Evolutionary conservation across 2,329 filamentous ascomycete species (phyloP), one percentile per base, ranked within the genome.

Genomic region (Raffaelea arxii): DNA sequence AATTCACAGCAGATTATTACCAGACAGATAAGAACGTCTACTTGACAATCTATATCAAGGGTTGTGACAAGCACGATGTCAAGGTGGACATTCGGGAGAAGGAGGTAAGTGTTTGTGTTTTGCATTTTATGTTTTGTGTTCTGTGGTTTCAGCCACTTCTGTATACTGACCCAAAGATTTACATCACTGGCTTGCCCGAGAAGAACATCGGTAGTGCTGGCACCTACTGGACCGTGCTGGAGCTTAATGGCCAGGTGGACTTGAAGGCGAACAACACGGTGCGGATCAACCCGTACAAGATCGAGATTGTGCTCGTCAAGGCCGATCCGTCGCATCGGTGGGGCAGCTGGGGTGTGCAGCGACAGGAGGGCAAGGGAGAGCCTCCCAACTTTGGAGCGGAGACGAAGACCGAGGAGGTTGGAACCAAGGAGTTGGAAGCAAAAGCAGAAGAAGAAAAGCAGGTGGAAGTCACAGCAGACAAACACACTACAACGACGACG

Each of bases 1-100:
- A 61, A 30, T 60, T 68, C 21, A 63, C 65, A 22, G 58, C 58
- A 16, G 65, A 65, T 46, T 69, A 64, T 51, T 70, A 70, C 51
- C 68, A 71, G 56, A 63, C 57, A 2, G 55, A 61, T n/a, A 54
- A 55, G 11, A 59, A 51, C 1, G 52, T 69, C 32, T 66, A 62
- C 3, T 53, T 66, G 14, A 59, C 62, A 14, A 50, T 70, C 4
- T 70, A 70, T 47, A 56, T 63, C 32, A 70, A 69, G 51, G 64
- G 65, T 16, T 53, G 54, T 2, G 57, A 59, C 43, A 62, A 59
- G 46, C 53, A 57, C 1, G 23, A 43, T 14, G 44, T 53, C 2
- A 4, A 25, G 6, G 35, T 51, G 7, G 22, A 39, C n/a, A 35
- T 50, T 6, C 14, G 25, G 21, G 39, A 52, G 19, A 48, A 43